Percentiles rank a stretch among this genome's conserved stretches.
phyloP scores from a whole-genome alignment of 2,329 filamentous ascomycete species.

The Penicillium sp. region DNA sequence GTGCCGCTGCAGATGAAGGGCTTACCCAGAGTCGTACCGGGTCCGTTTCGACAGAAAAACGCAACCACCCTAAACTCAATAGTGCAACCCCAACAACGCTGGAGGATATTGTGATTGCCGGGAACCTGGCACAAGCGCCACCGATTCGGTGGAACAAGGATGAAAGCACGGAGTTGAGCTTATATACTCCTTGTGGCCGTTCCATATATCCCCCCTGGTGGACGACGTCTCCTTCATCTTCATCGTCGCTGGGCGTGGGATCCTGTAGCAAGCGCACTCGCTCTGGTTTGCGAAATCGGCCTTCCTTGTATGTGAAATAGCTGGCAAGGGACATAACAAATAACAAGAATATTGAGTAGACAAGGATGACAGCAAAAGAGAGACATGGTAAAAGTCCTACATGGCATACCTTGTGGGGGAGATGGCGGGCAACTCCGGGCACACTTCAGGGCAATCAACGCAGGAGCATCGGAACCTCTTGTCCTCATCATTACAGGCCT shows the following conservation, averaged over 20 bases:
- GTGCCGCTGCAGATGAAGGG: constrained; percentile 80
- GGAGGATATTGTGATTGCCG: constrained; percentile 71
- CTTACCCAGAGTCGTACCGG: constrained; percentile 96
- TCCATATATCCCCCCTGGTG: constrained; percentile 74
- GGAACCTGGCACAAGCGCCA: constrained; percentile 75
- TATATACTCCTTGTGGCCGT: constrained; percentile 72
- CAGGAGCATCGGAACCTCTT: constrained; percentile 85
- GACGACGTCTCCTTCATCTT: constrained; percentile 84
- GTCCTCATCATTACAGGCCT: constrained; percentile 86
- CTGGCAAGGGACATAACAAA: constrained; percentile 65
- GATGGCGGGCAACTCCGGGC: constrained; percentile 76
- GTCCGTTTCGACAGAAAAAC: constrained; percentile 84
- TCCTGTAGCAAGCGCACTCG: constrained; percentile 84
- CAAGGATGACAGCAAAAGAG: constrained; percentile 84
- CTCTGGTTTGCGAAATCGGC: constrained; percentile 71
- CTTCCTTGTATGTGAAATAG: constrained; percentile 70
- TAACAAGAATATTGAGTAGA: constrained; percentile 73
- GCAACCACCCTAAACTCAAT: constrained; percentile 81
- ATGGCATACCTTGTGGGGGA: constrained; percentile 66
- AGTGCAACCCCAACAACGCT: constrained; percentile 73
- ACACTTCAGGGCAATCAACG: constrained; percentile 84
- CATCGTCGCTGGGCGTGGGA: constrained; percentile 77
- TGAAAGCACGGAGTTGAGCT: constrained; percentile 78
- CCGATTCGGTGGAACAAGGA: constrained; percentile 75
- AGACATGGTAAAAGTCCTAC: constrained; percentile 88